These are phyloP conservation scores for Eucalyptus microcorys DNA, from an alignment of 345 rosid genomes.

Conservation along the genomic window DNA sequence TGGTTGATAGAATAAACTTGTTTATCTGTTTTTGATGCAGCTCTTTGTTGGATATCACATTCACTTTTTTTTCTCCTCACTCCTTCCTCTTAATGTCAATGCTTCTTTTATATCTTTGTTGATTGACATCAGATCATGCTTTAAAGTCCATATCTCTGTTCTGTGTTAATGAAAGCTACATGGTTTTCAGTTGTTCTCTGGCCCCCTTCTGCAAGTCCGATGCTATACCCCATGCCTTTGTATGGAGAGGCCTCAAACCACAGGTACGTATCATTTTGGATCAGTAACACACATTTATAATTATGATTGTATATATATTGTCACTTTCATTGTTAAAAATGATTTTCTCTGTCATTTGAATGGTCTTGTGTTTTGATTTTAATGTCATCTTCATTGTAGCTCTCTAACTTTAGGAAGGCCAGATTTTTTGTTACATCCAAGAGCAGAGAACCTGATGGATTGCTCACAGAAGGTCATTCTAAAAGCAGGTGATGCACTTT, in stretches of 20 bases:
- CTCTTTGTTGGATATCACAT: neutral
- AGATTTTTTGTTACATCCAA: slow-evolving; percentile 53
- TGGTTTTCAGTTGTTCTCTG: slow-evolving; percentile 59
- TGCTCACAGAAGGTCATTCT: slow-evolving; percentile 64
- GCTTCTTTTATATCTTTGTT: neutral
- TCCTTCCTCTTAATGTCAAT: neutral
- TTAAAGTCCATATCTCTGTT: neutral
- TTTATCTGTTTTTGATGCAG: neutral
- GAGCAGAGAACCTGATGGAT: slow-evolving; percentile 43
- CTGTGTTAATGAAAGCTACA: neutral
- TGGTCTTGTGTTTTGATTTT: neutral
- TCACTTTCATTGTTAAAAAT: neutral
- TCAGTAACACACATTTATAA: neutral
- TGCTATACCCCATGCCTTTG: slow-evolving; percentile 78
- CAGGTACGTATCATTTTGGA: slow-evolving; percentile 34
- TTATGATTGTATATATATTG: neutral
- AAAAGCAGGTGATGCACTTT: slow-evolving; percentile 81
- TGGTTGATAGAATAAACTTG: neutral
- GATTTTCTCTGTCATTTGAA: neutral
- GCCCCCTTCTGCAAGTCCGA: slow-evolving; percentile 88
- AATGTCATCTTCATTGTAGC: slow-evolving; percentile 22
- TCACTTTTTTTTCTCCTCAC: neutral
- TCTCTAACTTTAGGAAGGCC: slow-evolving; percentile 57
- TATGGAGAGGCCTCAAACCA: slow-evolving; percentile 94
- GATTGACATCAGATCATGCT: neutral